Base-by-base conservation (phyloP, 352 stramenopile genomes). In the Phytopythium montanum region DNA sequence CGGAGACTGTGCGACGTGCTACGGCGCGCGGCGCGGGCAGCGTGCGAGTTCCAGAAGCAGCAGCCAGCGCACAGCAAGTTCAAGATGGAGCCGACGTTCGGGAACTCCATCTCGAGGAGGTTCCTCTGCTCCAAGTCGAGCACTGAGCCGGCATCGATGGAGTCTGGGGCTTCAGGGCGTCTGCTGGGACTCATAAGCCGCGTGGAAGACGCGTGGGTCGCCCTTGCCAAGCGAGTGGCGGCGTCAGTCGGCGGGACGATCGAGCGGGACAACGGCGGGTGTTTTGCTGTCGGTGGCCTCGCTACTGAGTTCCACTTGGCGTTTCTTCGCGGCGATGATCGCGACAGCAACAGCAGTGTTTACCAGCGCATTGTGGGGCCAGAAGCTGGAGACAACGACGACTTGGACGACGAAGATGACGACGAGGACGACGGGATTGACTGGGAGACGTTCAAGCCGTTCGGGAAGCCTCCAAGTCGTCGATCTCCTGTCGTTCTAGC, bases 31-130 rank as follows among this genome's bases (percentile, higher is more conserved):
- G 64, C 66, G 23, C 54, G 78, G 25, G 33, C 49, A 28, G 80
- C 82, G 4, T 65, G 66, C 9, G 46, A 33, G 18, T 87, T 78
- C 55, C 64, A 62, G 62, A 62, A 68, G n/a, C 56, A 69, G n/a
- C 78, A 92, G 23, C 60, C 62, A 25, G 56, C 25, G 13, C 60
- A 65, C 50, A 79, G 48, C 55, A 73, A 69, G 50, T 85, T 72
- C 51, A 72, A 68, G 29, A 71, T 92, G 0, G 83, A 92, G 62
- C 76, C 75, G 6, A 84, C 76, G 10, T 92, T 92, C 44, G 81
- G 75, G 2, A 92, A 92, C 39, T 28, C 59, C 23, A 66, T 92
- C 4, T 90, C 83, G 14, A 60, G 56, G 13, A 61, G 65, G 13
- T 64, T 72, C 29, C 33, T 60, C 25, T 59, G 48, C 10, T 36